Evolutionary conservation across 192 early-diverging fungal species (phyloP), one percentile per base, ranked within the genome.

Genomic region (Linnemannia exigua): DNA sequence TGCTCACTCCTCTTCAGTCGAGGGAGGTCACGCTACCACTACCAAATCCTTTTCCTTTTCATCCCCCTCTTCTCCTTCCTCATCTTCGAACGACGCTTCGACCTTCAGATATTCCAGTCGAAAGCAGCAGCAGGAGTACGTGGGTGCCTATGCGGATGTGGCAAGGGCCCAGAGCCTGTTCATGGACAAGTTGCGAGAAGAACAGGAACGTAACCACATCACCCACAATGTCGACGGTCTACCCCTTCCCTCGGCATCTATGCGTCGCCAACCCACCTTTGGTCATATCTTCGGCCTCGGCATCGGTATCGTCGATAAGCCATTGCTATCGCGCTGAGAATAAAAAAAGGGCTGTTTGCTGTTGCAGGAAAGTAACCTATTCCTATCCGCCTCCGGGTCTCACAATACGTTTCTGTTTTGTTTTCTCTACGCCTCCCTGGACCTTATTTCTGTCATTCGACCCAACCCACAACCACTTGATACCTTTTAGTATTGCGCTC

Each of bases 171-270:
- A 82, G 38, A 47, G 41, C 28, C 22, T 76, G 5, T 72, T 37
- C 46, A 81, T 81, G 80, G 80, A 81, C 20, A 75, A 66, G 69
- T 35, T 81, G 31, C 37, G 74, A 25, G 69, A 54, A 28, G 74
- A 76, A 38, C 74, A 76, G 25, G 50, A 54, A 20, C 35, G 74
- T 19, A 76, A 76, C 25, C 75, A 76, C n/a, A 63, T 81, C 68
- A 81, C 20, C 4, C 25, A 74, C 28, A 81, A 76, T 20, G 41
- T 71, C 11, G 74, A 81, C 44, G 80, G 69, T 3, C 14, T 75
- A 35, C 79, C 74, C 5, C 67, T 75, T n/a, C 70, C 80, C 3
- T 68, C 44, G n/a, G 67, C 69, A 36, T 15, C 48, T 8, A n/a
- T 76, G 19, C 67, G 69, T 67, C 74, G 69, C 50, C 66, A 58